A percentile compares a stretch with the other conserved stretches of the same genome.
Evolutionary conservation across 2,329 filamentous ascomycete species (phyloP).

Genomic region (Neopestalotiopsis clavispora): DNA sequence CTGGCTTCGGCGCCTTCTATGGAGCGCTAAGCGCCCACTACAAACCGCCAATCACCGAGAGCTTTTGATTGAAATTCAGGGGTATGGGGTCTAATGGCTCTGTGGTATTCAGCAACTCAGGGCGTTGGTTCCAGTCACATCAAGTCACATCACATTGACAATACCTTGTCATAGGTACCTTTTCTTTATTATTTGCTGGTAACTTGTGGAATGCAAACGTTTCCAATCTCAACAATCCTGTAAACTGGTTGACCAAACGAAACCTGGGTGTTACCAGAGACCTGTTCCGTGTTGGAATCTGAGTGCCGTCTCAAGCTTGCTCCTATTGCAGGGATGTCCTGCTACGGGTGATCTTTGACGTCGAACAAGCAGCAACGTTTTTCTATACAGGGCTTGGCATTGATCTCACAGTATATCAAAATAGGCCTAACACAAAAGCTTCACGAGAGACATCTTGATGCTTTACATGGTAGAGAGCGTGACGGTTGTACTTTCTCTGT

Average conservation of each 20-base stretch:
- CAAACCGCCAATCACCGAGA: background rate
- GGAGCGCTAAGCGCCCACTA: constrained; percentile 9
- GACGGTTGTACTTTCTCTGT: too few relatives aligned
- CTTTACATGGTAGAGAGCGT: too few relatives aligned
- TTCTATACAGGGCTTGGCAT: too few relatives aligned
- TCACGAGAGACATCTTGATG: too few relatives aligned
- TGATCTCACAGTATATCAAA: too few relatives aligned
- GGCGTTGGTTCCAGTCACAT: background rate
- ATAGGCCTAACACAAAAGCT: too few relatives aligned
- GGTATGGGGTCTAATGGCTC: background rate
- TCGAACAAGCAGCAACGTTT: too few relatives aligned
- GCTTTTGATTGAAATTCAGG: background rate
- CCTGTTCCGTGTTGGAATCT: background rate
- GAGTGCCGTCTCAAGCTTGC: background rate
- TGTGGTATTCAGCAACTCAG: background rate
- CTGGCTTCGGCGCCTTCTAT: background rate
- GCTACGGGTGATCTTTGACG: too few relatives aligned
- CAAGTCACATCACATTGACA: background rate
- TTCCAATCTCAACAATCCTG: background rate
- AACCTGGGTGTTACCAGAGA: background rate
- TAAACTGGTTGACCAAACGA: background rate
- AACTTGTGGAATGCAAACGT: too few relatives aligned
- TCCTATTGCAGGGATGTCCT: too few relatives aligned
- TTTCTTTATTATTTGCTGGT: background rate
- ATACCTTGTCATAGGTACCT: background rate